Conservation (phyloP, 305 asterid genomes). For the Fraxinus greggii region DNA sequence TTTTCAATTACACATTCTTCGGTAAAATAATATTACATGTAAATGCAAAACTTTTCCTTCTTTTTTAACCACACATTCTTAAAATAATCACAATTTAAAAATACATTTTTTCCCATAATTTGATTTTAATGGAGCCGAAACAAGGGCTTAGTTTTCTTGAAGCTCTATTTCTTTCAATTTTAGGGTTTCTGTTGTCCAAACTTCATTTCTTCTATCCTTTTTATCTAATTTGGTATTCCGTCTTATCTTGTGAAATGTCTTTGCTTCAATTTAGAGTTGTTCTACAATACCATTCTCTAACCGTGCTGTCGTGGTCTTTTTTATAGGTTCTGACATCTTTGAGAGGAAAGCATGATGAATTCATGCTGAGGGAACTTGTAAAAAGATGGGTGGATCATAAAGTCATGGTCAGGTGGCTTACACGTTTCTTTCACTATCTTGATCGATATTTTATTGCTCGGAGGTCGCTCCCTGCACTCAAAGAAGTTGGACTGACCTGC, state of each 20-base stretch:
- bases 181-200: not conserved
- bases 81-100: not conserved
- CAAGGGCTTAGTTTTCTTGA: not conserved
- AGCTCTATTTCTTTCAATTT: not conserved
- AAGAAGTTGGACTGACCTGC: constrained; percentile 38
- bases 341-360: constrained; percentile 39
- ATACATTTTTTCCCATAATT: not conserved
- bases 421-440: constrained; percentile 46
- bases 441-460: constrained; percentile 38
- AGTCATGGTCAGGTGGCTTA: constrained; percentile 53
- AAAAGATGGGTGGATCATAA: constrained; percentile 49
- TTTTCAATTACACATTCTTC: not conserved
- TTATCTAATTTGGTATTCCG: not conserved
- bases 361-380: constrained; percentile 48
- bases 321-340: constrained; percentile 44
- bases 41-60: not conserved
- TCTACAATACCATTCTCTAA: not conserved
- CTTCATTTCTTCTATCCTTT: not conserved
- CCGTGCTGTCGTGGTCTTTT: not conserved
- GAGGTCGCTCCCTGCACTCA: constrained; percentile 30
- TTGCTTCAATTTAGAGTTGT: not conserved
- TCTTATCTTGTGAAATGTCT: not conserved
- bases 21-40: too few relatives aligned
- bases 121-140: not conserved
- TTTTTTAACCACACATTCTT: not conserved